A percentile compares a stretch with the other conserved stretches of the same genome.
These are phyloP conservation scores for Lotmaria passim DNA, from an alignment of 208 protist genomes.

Conservation along the genomic window DNA sequence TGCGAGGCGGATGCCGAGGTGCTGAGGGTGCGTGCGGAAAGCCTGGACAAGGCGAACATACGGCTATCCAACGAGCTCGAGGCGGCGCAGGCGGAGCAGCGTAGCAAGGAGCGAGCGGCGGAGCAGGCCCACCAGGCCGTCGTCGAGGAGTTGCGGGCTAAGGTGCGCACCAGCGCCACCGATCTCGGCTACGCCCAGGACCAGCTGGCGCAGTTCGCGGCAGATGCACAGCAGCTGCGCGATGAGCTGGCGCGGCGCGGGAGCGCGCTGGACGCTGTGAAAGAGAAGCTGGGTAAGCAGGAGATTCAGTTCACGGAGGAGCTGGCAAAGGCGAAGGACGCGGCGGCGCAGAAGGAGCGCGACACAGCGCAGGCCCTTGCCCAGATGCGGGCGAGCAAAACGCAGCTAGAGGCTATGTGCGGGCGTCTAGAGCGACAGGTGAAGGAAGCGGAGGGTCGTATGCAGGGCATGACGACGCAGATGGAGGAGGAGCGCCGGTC, in stretches of 20 bases:
- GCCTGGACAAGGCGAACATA: conserved; percentile 46
- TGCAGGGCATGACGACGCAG: conserved; percentile 48
- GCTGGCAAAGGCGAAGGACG: conserved; percentile 33
- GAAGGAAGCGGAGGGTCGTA: conserved; percentile 55
- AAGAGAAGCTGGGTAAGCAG: conserved; percentile 27
- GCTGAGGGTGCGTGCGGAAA: conserved; percentile 55
- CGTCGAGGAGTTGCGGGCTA: conserved; percentile 57
- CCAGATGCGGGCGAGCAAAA: conserved; percentile 34
- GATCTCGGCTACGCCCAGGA: conserved; percentile 70
- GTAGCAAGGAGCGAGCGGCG: conserved; percentile 50
- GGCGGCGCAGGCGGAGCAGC: conserved; percentile 54
- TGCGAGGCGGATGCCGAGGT: conserved; percentile 65
- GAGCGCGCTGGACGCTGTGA: conserved; percentile 41
- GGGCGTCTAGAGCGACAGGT: conserved; percentile 44
- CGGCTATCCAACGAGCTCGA: conserved; percentile 59
- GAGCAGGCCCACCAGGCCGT: conserved; percentile 59
- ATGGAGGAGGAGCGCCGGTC: conserved; percentile 56
- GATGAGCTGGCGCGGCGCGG: conserved; percentile 60
- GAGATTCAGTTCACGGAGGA: conserved; percentile 25
- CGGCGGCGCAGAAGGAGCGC: conserved; percentile 34
- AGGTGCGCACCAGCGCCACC: conserved; percentile 42
- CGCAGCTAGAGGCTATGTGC: conserved; percentile 53
- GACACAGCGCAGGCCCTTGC: conserved; percentile 40
- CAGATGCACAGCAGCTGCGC: conserved; percentile 56
- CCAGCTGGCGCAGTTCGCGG: conserved; percentile 56